Conservation (phyloP, 2,329 filamentous ascomycete species). For the Trichophyton simii region DNA sequence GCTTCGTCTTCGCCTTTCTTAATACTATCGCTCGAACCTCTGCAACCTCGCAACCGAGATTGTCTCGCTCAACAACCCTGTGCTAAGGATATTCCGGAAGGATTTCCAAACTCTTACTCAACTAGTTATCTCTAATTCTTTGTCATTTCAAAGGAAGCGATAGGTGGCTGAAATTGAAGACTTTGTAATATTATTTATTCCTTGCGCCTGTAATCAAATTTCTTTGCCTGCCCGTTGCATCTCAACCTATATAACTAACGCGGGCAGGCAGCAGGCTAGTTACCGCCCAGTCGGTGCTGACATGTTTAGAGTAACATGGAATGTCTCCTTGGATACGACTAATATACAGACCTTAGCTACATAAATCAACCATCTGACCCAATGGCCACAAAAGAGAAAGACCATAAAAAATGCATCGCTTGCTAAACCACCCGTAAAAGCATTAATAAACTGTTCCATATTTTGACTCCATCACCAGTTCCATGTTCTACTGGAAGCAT, state of each 20-base stretch:
- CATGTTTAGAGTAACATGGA: neutral
- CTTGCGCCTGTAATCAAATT: neutral
- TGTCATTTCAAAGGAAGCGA: neutral
- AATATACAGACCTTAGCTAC: neutral
- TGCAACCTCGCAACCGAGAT: neutral
- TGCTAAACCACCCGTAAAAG: neutral
- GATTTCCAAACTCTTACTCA: neutral
- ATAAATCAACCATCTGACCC: neutral
- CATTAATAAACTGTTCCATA: neutral
- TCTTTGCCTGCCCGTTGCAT: no score
- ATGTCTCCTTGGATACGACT: neutral
- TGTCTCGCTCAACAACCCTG: neutral
- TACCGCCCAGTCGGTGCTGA: neutral
- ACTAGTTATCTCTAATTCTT: neutral
- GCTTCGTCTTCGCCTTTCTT: neutral
- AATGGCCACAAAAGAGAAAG: neutral
- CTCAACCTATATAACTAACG: no score
- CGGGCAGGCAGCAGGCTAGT: no score
- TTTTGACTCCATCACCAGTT: slow-evolving; percentile 56
- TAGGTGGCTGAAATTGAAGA: neutral
- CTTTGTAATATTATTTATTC: neutral
- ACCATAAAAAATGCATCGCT: slow-evolving; percentile 4
- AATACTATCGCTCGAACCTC: neutral
- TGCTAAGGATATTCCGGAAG: neutral
- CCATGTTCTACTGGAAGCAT: slow-evolving; percentile 81